phyloP scores from a whole-genome alignment of 1,139 yeast genomes.

The Diutina sp. region DNA sequence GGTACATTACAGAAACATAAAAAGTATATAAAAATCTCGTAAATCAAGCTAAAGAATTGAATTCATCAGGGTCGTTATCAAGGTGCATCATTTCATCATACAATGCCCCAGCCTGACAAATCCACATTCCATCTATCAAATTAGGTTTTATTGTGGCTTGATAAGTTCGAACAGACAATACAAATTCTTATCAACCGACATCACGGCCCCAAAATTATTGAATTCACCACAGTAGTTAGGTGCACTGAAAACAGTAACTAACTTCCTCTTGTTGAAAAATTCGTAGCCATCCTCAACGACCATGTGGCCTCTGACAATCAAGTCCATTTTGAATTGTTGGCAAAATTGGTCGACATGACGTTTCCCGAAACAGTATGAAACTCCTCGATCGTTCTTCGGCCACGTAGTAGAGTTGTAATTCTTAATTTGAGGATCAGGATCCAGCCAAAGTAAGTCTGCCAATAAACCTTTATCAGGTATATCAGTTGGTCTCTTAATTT shows the following conservation, averaged over 20 bases:
- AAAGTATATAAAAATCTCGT: background rate
- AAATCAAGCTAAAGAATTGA: background rate
- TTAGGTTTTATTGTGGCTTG: slow-evolving; percentile 35
- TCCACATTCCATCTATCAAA: background rate
- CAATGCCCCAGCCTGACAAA: background rate
- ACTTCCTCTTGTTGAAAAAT: slow-evolving; percentile 62
- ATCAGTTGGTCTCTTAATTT: slow-evolving; percentile 72
- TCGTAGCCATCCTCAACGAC: slow-evolving; percentile 91
- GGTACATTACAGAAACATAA: background rate
- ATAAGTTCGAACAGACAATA: slow-evolving; percentile 76
- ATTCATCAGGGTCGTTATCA: slow-evolving; percentile 1
- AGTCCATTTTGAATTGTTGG: slow-evolving; percentile 57
- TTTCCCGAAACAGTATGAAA: slow-evolving; percentile 68
- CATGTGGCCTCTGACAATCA: slow-evolving; percentile 83
- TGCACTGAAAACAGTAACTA: slow-evolving; percentile 78
- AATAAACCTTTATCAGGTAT: slow-evolving; percentile 74
- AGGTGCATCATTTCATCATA: background rate
- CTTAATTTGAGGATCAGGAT: slow-evolving; percentile 55
- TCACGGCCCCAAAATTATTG: slow-evolving; percentile 83
- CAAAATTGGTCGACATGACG: slow-evolving; percentile 65
- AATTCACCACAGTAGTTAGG: slow-evolving; percentile 91
- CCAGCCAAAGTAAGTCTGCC: slow-evolving; percentile 82
- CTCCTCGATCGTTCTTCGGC: slow-evolving; percentile 83
- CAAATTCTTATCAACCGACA: slow-evolving; percentile 67
- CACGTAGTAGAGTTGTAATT: slow-evolving; percentile 36